Base-by-base conservation (phyloP, 495 filamentous ascomycete species). In the Podospora pseudocomata region DNA sequence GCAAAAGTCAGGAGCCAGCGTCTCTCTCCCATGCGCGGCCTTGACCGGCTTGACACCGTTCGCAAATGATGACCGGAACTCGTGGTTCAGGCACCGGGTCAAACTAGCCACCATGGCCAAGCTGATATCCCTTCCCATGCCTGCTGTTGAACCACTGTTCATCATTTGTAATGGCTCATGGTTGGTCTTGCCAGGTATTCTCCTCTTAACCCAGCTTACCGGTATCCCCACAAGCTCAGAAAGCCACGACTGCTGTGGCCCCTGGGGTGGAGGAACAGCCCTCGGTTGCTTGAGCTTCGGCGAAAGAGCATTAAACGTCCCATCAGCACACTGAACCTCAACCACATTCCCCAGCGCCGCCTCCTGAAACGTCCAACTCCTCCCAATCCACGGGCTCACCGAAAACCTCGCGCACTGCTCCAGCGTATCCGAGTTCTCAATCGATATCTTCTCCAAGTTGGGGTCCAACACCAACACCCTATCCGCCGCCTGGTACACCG, bases 281-380 rank as follows among this genome's bases (percentile, higher is more conserved):
- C 57, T n/a, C 3, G 53, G 39, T 30, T 66, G 64, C 44, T 60
- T 62, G 15, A 54, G 55, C 4, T 67, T 66, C 7, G 58, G 66
- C 1, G 59, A 62, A 27, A 72, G 68, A 28, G 61, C 68, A 18
- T 71, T 60, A 23, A 74, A 74, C 0, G 68, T 74, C 4, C 71
- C 68, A 53, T 74, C 73, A 3, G 71, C 63, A 58, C 73, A 70
- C 16, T 74, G 73, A 0, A 74, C 68, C 58, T 74, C 70, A 44
- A 68, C 67, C 5, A 13, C 32, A 26, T 66, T 69, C 6, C 68
- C 68, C 30, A 72, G 26, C 0, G 68, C 68, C 0, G 71, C 68
- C 39, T 72, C 73, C 49, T 69, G 73, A n/a, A 70, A 74, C 0
- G 71, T 60, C 68, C 70, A 74, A 11, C 65, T 67, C 39, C 73